phyloP scores from a whole-genome alignment of 768 basidiomycete species.

The Pisolithus sp. region DNA sequence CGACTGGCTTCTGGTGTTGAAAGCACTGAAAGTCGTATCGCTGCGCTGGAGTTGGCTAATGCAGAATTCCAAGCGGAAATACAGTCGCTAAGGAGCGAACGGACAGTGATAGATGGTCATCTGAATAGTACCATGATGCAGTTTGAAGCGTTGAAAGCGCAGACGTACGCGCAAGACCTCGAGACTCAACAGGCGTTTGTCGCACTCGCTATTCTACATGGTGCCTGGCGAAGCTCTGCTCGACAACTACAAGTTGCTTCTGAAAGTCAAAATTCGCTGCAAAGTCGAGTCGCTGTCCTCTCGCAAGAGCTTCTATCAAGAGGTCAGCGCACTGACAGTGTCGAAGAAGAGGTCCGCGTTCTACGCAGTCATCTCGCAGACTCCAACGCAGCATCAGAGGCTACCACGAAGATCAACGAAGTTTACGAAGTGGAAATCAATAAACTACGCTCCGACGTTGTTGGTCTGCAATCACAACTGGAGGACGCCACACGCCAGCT shows the following conservation, averaged over 20 bases:
- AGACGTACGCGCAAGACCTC: slow-evolving; percentile 2
- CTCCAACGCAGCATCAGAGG: background rate
- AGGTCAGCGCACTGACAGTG: background rate
- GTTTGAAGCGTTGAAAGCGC: slow-evolving; percentile 8
- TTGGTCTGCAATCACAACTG: background rate
- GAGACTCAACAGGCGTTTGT: slow-evolving; percentile 16
- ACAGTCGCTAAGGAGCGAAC: slow-evolving; percentile 7
- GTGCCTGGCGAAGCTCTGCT: slow-evolving; percentile 10
- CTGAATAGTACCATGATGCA: slow-evolving; percentile 3
- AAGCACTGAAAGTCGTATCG: slow-evolving; percentile 6
- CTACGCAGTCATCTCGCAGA: slow-evolving; percentile 10
- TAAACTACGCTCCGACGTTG: slow-evolving; percentile 4
- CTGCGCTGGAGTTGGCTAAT: slow-evolving; percentile 13
- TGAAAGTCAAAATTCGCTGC: slow-evolving; percentile 7
- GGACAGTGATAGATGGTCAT: slow-evolving; percentile 8
- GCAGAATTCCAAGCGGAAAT: slow-evolving; percentile 10
- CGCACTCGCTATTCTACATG: slow-evolving; percentile 18
- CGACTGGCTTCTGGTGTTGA: slow-evolving; percentile 6
- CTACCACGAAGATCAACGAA: background rate
- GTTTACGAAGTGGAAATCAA: background rate
- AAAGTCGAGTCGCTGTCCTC: slow-evolving; percentile 12
- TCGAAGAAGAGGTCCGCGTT: slow-evolving; percentile 7
- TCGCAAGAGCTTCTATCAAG: slow-evolving; percentile 13
- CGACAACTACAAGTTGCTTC: slow-evolving; percentile 9
- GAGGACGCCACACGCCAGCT: slow-evolving; percentile 3